A percentile compares a stretch with the other conserved stretches of the same genome.
Conservation (phyloP, 2,329 filamentous ascomycete genomes). For the Pseudonectria foliicola region DNA sequence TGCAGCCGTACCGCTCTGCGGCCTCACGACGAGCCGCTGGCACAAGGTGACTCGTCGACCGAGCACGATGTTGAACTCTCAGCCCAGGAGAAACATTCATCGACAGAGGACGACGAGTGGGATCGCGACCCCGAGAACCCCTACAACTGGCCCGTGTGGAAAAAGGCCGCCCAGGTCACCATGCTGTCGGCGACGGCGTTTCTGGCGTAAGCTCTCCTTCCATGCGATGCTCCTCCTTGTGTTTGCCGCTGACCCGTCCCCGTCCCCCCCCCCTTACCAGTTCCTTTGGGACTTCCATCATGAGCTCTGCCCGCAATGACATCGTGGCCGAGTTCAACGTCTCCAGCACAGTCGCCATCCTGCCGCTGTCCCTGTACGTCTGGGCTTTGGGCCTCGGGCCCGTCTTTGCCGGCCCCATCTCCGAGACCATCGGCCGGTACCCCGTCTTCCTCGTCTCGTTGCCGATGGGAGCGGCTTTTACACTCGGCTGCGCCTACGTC, state of each 20-base stretch:
- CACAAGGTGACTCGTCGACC: slow-evolving; percentile 7
- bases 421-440: slow-evolving; percentile 49
- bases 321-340: slow-evolving; percentile 48
- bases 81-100: slow-evolving; percentile 3
- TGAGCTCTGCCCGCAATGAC: slow-evolving; percentile 34
- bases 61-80: slow-evolving; percentile 26
- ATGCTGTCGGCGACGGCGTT: slow-evolving; percentile 34
- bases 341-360: slow-evolving; percentile 46
- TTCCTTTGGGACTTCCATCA: slow-evolving; percentile 47
- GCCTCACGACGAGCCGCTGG: not conserved
- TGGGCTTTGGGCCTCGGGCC: slow-evolving; percentile 55
- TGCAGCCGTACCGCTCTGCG: no score
- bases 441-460: slow-evolving; percentile 42
- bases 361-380: slow-evolving; percentile 53
- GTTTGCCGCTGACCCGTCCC: not conserved
- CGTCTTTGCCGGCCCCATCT: slow-evolving; percentile 50
- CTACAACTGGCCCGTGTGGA: slow-evolving; percentile 41
- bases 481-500: slow-evolving; percentile 46
- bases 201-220: slow-evolving; percentile 28
- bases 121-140: slow-evolving; percentile 38
- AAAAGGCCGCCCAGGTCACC: slow-evolving; percentile 32
- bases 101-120: slow-evolving; percentile 20
- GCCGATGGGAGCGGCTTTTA: slow-evolving; percentile 46
- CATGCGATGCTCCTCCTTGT: slow-evolving; percentile 7
- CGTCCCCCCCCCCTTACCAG: slow-evolving; percentile 30